Percentiles rank a stretch among this genome's conserved stretches.
Conservation (phyloP, 176 grass and related monocot species). For the Carex myosuroides region DNA sequence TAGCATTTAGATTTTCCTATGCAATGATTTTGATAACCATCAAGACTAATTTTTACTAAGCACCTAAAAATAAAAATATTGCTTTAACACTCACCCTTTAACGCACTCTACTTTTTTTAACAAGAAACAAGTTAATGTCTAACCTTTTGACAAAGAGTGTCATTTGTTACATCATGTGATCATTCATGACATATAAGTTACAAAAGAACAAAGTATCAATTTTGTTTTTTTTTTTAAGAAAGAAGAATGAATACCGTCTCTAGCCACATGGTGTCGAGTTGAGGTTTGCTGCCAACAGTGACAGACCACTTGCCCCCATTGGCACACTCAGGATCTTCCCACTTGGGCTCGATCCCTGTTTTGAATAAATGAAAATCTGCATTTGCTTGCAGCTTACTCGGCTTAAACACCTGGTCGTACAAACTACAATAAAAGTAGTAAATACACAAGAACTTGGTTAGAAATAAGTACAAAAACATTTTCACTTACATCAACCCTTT, state of each 20-base stretch:
- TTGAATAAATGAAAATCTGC: conserved; percentile 95
- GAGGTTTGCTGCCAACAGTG: conserved; percentile 54
- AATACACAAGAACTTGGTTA: not conserved
- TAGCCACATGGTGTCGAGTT: conserved; percentile 92
- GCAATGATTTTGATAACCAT: too few relatives aligned
- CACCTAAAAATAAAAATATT: not conserved
- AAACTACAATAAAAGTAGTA: conserved; percentile 37
- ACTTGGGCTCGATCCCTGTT: conserved; percentile 85
- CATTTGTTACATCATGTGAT: not conserved
- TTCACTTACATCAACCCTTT: not conserved
- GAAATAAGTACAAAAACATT: not conserved
- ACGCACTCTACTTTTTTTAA: not conserved
- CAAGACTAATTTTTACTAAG: not conserved
- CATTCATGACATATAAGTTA: not conserved
- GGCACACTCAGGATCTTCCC: conserved; percentile 98
- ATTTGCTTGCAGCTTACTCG: conserved; percentile 69
- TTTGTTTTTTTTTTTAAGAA: not conserved
- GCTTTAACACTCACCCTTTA: not conserved
- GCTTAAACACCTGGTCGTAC: conserved; percentile 85
- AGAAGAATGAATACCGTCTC: conserved; percentile 47
- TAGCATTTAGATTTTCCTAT: too few relatives aligned
- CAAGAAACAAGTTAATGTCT: not conserved
- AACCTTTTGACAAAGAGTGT: not conserved
- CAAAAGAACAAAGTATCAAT: not conserved
- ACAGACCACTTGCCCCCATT: conserved; percentile 98